phyloP scores from a whole-genome alignment of 192 early-diverging fungal genomes.

The Coemansia sp. region DNA sequence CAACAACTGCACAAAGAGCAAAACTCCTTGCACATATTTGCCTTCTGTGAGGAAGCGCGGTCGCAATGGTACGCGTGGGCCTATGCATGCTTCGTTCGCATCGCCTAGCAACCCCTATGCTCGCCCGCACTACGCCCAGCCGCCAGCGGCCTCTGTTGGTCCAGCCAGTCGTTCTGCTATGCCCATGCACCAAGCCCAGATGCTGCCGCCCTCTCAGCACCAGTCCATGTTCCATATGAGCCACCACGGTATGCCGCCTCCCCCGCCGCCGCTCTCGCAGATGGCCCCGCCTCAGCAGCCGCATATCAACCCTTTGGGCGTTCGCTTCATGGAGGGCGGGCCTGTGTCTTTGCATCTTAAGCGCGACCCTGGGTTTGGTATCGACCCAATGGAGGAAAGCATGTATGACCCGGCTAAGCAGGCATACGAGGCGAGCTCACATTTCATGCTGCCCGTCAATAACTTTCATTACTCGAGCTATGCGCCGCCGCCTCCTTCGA shows the following conservation, averaged over 20 bases:
- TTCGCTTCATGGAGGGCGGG: constrained; percentile 30
- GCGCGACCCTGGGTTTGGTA: constrained; percentile 54
- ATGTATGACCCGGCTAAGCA: constrained; percentile 54
- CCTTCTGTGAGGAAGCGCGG: constrained; percentile 51
- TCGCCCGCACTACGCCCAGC: constrained; percentile 32
- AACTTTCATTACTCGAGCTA: constrained; percentile 33
- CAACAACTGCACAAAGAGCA: constrained; percentile 55
- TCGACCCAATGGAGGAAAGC: constrained; percentile 32
- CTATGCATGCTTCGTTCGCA: constrained; percentile 29
- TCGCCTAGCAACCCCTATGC: constrained; percentile 27
- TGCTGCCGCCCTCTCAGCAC: constrained; percentile 17
- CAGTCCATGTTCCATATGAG: constrained; percentile 5
- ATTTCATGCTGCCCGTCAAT: constrained; percentile 49
- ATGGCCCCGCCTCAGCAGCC: constrained; percentile 19
- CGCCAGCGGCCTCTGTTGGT: not conserved
- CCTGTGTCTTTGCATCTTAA: constrained; percentile 54
- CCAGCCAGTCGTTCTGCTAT: constrained; percentile 1
- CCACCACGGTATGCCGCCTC: constrained; percentile 15
- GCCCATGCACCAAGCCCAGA: constrained; percentile 20
- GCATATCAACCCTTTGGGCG: constrained; percentile 48
- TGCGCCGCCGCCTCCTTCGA: not conserved
- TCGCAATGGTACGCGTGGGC: constrained; percentile 36
- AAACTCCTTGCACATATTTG: constrained; percentile 46
- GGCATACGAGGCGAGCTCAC: constrained; percentile 48
- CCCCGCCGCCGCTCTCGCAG: constrained; percentile 14